Conservation (phyloP, 768 basidiomycete genomes). For the Lenzites betulinus region DNA sequence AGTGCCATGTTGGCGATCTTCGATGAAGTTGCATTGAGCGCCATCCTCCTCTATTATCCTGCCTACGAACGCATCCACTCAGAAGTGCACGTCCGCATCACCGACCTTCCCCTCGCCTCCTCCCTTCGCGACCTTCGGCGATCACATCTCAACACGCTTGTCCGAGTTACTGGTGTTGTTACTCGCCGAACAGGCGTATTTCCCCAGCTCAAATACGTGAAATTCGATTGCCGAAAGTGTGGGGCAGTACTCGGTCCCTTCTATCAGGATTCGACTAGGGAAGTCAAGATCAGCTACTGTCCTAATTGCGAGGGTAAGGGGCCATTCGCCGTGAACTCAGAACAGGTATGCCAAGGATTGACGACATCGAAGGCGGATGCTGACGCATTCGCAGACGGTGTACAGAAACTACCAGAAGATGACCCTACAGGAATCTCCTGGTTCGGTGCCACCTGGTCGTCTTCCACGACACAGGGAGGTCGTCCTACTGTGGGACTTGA, state of each 20-base stretch:
- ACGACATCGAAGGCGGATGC: not conserved
- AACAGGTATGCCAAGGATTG: slow-evolving; percentile 62
- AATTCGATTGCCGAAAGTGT: slow-evolving; percentile 97
- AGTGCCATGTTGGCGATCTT: slow-evolving; percentile 91
- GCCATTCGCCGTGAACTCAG: slow-evolving; percentile 94
- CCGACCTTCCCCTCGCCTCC: slow-evolving; percentile 86
- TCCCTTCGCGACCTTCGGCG: slow-evolving; percentile 94
- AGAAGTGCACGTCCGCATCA: slow-evolving; percentile 96
- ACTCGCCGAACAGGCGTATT: slow-evolving; percentile 95
- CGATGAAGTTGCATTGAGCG: slow-evolving; percentile 92
- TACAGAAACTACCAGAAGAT: slow-evolving; percentile 99
- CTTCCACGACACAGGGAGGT: slow-evolving; percentile 97
- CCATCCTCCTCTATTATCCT: slow-evolving; percentile 94
- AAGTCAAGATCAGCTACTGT: slow-evolving; percentile 93
- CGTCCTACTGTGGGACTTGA: slow-evolving; percentile 95
- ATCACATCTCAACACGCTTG: slow-evolving; percentile 90
- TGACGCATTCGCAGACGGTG: slow-evolving; percentile 65
- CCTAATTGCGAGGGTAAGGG: slow-evolving; percentile 93
- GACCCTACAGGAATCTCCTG: slow-evolving; percentile 97
- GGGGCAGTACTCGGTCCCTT: slow-evolving; percentile 94
- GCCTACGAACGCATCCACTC: slow-evolving; percentile 96
- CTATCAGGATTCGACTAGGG: slow-evolving; percentile 94
- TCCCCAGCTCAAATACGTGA: slow-evolving; percentile 99
- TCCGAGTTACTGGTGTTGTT: slow-evolving; percentile 94
- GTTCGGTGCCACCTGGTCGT: slow-evolving; percentile 96